Percentiles rank a stretch among this genome's conserved stretches.
Evolutionary conservation across 1,284 basidiomycete species (phyloP).

Genomic region (Sutorius eximius): DNA sequence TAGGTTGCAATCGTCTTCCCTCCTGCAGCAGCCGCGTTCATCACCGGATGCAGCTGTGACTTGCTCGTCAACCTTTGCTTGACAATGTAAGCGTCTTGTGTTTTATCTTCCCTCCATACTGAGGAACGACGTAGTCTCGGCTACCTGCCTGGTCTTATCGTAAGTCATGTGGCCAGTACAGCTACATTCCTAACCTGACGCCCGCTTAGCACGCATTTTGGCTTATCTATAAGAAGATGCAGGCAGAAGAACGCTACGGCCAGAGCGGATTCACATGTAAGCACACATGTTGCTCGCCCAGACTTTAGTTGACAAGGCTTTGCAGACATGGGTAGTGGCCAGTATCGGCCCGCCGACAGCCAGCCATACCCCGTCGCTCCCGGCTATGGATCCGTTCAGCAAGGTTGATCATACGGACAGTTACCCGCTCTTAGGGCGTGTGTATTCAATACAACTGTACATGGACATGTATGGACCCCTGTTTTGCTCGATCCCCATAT

Average conservation of each 20-base stretch:
- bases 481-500: not conserved
- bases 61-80: constrained; percentile 70
- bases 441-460: not conserved
- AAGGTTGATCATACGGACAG: constrained; percentile 4
- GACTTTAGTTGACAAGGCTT: not conserved
- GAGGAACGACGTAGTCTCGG: constrained; percentile 52
- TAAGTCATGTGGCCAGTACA: constrained; percentile 29
- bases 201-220: constrained; percentile 54
- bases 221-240: constrained; percentile 76
- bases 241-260: constrained; percentile 76
- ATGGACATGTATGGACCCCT: not conserved
- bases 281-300: constrained; percentile 21
- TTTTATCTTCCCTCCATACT: not conserved
- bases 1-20: constrained; percentile 75
- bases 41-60: constrained; percentile 73
- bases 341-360: constrained; percentile 25
- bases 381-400: constrained; percentile 26
- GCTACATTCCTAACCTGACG: not conserved
- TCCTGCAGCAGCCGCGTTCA: constrained; percentile 60
- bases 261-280: constrained; percentile 62
- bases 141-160: constrained; percentile 72
- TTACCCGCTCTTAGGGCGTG: not conserved
- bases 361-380: constrained; percentile 20
- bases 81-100: constrained; percentile 53
- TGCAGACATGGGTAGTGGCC: constrained; percentile 31